These are phyloP conservation scores for Lepiota brunneoincarnata DNA, from an alignment of 768 basidiomycete genomes.

Conservation along the genomic window DNA sequence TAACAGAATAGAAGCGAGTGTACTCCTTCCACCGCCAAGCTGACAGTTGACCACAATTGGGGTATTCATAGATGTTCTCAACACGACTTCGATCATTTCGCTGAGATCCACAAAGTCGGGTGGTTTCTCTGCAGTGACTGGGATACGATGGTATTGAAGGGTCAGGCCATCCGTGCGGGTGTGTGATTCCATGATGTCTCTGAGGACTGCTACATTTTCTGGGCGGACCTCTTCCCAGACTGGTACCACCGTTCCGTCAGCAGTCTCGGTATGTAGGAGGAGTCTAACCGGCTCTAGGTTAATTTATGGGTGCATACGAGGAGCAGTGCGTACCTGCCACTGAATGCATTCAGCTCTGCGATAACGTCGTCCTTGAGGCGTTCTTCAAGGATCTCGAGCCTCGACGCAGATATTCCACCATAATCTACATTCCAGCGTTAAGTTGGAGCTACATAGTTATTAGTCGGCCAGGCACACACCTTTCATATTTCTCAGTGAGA, in stretches of 20 bases:
- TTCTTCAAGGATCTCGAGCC: constrained; percentile 89
- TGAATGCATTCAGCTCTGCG: constrained; percentile 77
- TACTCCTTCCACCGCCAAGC: constrained; percentile 89
- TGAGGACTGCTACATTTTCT: constrained; percentile 73
- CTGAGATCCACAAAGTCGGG: constrained; percentile 73
- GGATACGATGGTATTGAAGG: constrained; percentile 80
- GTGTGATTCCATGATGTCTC: constrained; percentile 80
- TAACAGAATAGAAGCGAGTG: constrained; percentile 83
- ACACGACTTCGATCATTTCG: constrained; percentile 76
- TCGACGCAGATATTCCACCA: constrained; percentile 88
- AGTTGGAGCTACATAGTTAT: background rate
- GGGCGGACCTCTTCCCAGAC: constrained; percentile 89
- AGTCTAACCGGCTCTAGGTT: constrained; percentile 42
- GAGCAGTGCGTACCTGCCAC: constrained; percentile 58
- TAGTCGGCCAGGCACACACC: constrained; percentile 34
- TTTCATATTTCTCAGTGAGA: constrained; percentile 93
- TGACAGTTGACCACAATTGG: constrained; percentile 96
- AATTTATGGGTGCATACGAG: background rate
- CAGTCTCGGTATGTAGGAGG: constrained; percentile 85
- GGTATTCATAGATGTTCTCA: constrained; percentile 64
- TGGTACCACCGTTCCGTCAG: constrained; percentile 86
- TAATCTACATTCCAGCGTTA: constrained; percentile 56
- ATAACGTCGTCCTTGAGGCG: constrained; percentile 86
- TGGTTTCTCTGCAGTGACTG: constrained; percentile 87
- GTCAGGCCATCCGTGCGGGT: constrained; percentile 47